These are phyloP conservation scores for Lactifluus echinatus DNA, from an alignment of 768 basidiomycete species.

Conservation along the genomic window DNA sequence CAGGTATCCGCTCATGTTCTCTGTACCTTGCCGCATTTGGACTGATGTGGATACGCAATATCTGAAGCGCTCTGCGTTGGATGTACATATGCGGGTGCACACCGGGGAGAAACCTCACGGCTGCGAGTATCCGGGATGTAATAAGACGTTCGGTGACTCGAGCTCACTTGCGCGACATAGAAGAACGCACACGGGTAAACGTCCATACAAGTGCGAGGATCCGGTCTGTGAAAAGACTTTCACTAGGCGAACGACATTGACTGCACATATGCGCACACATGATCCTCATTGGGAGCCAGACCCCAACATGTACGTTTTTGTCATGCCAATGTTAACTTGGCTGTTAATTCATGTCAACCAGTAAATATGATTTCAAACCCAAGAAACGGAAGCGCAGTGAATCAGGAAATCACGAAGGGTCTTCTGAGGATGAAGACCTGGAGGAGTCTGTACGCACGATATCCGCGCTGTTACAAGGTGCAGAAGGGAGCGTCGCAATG, in stretches of 20 bases:
- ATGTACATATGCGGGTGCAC: slow-evolving; percentile 83
- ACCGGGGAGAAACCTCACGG: slow-evolving; percentile 90
- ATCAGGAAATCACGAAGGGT: slow-evolving; percentile 28
- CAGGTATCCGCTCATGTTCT: slow-evolving; percentile 45
- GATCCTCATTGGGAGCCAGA: slow-evolving; percentile 81
- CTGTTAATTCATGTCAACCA: slow-evolving; percentile 24
- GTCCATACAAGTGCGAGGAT: slow-evolving; percentile 81
- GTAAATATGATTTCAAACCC: slow-evolving; percentile 72
- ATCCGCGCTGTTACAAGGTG: slow-evolving; percentile 54
- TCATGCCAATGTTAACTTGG: not conserved
- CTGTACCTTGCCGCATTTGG: slow-evolving; percentile 10
- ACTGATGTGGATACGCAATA: slow-evolving; percentile 8
- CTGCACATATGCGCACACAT: slow-evolving; percentile 81
- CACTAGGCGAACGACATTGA: slow-evolving; percentile 76
- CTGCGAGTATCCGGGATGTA: slow-evolving; percentile 84
- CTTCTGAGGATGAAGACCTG: slow-evolving; percentile 46
- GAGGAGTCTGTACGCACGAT: slow-evolving; percentile 71
- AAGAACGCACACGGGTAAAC: slow-evolving; percentile 79
- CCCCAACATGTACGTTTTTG: slow-evolving; percentile 58
- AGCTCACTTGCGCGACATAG: slow-evolving; percentile 88
- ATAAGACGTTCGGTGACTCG: slow-evolving; percentile 84
- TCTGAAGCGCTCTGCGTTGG: slow-evolving; percentile 72
- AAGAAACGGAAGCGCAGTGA: slow-evolving; percentile 48
- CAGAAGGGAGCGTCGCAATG: slow-evolving; percentile 24
- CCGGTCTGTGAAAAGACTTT: slow-evolving; percentile 81